phyloP scores from a whole-genome alignment of 331 rosid genomes.

The Quercus lobata region DNA sequence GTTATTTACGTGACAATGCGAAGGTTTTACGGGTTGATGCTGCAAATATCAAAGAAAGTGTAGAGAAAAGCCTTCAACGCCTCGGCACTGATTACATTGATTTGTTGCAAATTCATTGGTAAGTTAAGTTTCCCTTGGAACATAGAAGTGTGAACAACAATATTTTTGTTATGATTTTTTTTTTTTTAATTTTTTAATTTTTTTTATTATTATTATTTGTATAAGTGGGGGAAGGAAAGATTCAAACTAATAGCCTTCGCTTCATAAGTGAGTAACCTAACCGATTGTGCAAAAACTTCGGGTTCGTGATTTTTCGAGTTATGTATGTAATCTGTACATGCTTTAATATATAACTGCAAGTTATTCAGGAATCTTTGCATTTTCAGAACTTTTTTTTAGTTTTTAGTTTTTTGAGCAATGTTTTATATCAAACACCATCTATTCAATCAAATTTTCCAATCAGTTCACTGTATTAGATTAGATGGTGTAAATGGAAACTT shows the following conservation, averaged over 20 bases:
- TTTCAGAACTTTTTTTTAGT: not conserved
- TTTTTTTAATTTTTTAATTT: not conserved
- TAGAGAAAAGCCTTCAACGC: constrained; percentile 89
- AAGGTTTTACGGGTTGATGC: constrained; percentile 71
- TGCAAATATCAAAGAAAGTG: constrained; percentile 77
- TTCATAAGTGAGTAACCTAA: too few species aligned
- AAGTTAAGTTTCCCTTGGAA: constrained; percentile 26
- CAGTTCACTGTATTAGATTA: not conserved
- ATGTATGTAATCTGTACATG: not conserved
- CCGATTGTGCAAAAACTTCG: too few species aligned
- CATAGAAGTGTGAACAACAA: not conserved
- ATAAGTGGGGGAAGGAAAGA: too few species aligned
- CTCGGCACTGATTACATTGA: constrained; percentile 95
- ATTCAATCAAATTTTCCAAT: not conserved
- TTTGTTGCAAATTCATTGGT: constrained; percentile 94
- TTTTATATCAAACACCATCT: not conserved
- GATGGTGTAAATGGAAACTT: too few species aligned
- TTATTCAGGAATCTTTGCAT: not conserved
- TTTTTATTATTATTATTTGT: not conserved
- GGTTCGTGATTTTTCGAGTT: not conserved
- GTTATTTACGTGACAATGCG: constrained; percentile 67
- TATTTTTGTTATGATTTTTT: not conserved
- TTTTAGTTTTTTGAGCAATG: not conserved
- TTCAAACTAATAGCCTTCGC: too few species aligned
- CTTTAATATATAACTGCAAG: not conserved